These are phyloP conservation scores for Perkinsus olseni DNA, from an alignment of 169 alveolate species.

Conservation along the genomic window DNA sequence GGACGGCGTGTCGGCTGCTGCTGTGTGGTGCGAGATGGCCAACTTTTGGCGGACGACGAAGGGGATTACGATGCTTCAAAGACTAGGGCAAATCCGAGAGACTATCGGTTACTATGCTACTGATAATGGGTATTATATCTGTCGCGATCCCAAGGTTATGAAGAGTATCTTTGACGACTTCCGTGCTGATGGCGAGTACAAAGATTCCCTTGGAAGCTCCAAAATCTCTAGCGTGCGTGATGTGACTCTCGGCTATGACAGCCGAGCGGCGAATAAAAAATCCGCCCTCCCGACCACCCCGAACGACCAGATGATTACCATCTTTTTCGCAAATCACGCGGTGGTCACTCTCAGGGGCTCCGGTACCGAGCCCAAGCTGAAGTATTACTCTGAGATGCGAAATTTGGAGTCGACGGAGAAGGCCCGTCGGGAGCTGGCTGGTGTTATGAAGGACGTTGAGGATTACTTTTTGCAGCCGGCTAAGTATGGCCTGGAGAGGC, in stretches of 20 bases:
- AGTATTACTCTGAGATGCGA: slow-evolving; percentile 50
- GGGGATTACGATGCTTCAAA: slow-evolving; percentile 37
- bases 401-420: slow-evolving; percentile 31
- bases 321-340: slow-evolving; percentile 45
- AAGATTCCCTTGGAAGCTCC: slow-evolving; percentile 33
- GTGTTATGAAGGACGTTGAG: slow-evolving; percentile 38
- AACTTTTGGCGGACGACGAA: neutral
- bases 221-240: slow-evolving; percentile 41
- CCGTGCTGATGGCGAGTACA: slow-evolving; percentile 34
- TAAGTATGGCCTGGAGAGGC: slow-evolving; percentile 7
- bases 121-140: slow-evolving; percentile 41
- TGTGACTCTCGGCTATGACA: slow-evolving; percentile 56
- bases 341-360: slow-evolving; percentile 49
- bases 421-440: slow-evolving; percentile 31
- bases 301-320: slow-evolving; percentile 21
- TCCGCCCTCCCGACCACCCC: slow-evolving; percentile 45
- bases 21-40: slow-evolving; percentile 43
- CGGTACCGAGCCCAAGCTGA: slow-evolving; percentile 69
- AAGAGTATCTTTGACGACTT: slow-evolving; percentile 43
- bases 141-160: slow-evolving; percentile 35
- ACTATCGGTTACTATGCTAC: slow-evolving; percentile 52
- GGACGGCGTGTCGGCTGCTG: slow-evolving; percentile 68
- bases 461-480: slow-evolving; percentile 43
- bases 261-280: slow-evolving; percentile 33
- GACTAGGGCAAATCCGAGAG: slow-evolving; percentile 24